Conservation (phyloP, 1,284 basidiomycete species). For the Apiotrichum sp. region DNA sequence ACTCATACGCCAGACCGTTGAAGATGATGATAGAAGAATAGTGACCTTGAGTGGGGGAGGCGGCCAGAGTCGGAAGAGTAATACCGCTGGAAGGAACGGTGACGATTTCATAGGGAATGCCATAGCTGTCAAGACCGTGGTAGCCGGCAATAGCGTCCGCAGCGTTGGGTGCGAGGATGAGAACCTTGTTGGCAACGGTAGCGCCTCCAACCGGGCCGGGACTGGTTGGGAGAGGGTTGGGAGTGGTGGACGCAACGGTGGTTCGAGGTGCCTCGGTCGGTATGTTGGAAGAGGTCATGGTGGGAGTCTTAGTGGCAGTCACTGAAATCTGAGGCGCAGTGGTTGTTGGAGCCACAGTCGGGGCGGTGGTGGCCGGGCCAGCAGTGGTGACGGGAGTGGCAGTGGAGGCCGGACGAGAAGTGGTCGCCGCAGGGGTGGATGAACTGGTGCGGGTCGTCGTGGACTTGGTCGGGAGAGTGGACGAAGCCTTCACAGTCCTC, state of each 20-base stretch:
- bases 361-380: not conserved
- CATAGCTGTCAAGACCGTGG: conserved; percentile 5
- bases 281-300: not conserved
- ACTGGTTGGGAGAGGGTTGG: not conserved
- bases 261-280: not conserved
- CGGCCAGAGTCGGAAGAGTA: not conserved
- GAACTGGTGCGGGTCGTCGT: no score
- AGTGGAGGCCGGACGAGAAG: not conserved
- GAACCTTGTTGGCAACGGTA: conserved; percentile 4
- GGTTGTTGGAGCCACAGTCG: not conserved
- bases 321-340: not conserved
- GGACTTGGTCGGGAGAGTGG: no score
- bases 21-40: conserved; percentile 7
- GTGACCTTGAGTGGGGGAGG: not conserved
- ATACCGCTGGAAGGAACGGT: not conserved
- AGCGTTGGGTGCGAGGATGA: not conserved
- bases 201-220: conserved; percentile 1
- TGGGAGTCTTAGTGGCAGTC: not conserved
- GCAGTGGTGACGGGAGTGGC: not conserved
- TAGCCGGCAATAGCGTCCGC: not conserved
- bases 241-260: not conserved
- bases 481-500: no score
- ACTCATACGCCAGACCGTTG: not conserved
- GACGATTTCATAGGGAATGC: conserved; percentile 5
- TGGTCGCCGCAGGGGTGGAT: no score